A percentile compares a stretch with the other conserved stretches of the same genome.
Conservation (phyloP, 2,329 filamentous ascomycete species). For the Simplicillium aogashimaense region DNA sequence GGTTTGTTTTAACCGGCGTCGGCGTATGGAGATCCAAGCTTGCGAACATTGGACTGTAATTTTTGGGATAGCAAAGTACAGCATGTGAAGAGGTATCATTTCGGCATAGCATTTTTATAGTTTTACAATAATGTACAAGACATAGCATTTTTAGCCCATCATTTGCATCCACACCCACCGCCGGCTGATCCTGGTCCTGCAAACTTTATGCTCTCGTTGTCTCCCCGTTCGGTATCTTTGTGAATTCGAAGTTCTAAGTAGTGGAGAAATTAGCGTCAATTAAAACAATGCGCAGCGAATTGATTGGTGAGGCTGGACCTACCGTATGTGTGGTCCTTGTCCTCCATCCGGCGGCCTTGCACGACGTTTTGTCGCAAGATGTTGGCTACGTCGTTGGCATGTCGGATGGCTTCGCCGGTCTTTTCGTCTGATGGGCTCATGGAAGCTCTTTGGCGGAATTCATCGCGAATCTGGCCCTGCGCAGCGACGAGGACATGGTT, state of each 20-base stretch:
- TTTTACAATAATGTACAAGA: slow-evolving; percentile 7
- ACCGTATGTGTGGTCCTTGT: slow-evolving; percentile 46
- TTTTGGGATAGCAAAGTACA: background rate
- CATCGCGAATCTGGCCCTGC: slow-evolving; percentile 58
- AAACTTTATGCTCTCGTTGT: slow-evolving; percentile 83
- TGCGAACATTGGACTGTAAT: no score
- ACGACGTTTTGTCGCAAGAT: slow-evolving; percentile 80
- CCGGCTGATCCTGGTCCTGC: slow-evolving; percentile 27
- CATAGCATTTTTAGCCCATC: background rate
- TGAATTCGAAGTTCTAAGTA: slow-evolving; percentile 73
- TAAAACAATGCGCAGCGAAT: no score
- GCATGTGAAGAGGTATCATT: slow-evolving; percentile 9
- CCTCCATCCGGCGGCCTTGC: slow-evolving; percentile 55
- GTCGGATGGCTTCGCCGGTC: slow-evolving; percentile 54
- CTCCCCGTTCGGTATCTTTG: slow-evolving; percentile 78
- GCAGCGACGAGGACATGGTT: slow-evolving; percentile 58
- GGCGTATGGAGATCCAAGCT: slow-evolving; percentile 2
- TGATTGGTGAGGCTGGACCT: slow-evolving; percentile 19
- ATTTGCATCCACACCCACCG: slow-evolving; percentile 19
- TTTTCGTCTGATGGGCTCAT: slow-evolving; percentile 49
- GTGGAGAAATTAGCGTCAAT: background rate
- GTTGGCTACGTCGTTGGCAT: slow-evolving; percentile 73
- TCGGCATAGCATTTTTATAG: slow-evolving; percentile 9
- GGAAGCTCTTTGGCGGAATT: slow-evolving; percentile 59
- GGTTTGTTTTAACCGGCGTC: slow-evolving; percentile 17